These are phyloP conservation scores for Diplodia scrobiculata DNA, from an alignment of 2,329 filamentous ascomycete species.

Conservation along the genomic window DNA sequence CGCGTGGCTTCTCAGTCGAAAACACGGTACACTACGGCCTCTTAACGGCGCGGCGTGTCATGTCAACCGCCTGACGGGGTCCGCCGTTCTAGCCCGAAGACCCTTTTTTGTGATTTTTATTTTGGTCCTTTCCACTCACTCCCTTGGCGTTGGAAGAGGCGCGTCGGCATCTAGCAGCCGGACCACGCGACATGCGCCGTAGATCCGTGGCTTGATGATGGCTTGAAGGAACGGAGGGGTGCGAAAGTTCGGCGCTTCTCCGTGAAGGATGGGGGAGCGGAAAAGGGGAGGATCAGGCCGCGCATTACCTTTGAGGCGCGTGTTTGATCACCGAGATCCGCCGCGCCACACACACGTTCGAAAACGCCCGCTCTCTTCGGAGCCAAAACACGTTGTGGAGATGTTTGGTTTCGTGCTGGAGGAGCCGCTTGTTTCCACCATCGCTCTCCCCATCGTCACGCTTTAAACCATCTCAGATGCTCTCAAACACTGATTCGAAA, in stretches of 20 bases:
- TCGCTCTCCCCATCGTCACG: background rate
- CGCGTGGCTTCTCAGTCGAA: background rate
- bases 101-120: slow-evolving; percentile 1
- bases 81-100: background rate
- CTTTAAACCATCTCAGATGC: background rate
- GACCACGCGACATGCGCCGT: background rate
- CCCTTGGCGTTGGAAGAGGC: slow-evolving; percentile 1
- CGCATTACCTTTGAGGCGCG: background rate
- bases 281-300: background rate
- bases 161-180: slow-evolving; percentile 1
- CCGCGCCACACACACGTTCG: slow-evolving; percentile 11
- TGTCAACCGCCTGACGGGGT: background rate
- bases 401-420: background rate
- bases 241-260: slow-evolving; percentile 12
- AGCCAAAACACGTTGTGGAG: background rate
- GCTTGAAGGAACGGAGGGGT: background rate
- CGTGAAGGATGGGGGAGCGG: background rate
- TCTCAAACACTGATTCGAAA: background rate
- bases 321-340: slow-evolving; percentile 27
- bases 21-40: slow-evolving; percentile 18
- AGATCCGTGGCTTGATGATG: slow-evolving; percentile 21
- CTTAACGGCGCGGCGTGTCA: background rate
- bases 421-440: background rate
- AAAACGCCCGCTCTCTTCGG: background rate
- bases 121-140: background rate